Evolutionary conservation across 768 basidiomycete genomes (phyloP), one percentile per base, ranked within the genome.

Genomic region (Kondoa malvinella): DNA sequence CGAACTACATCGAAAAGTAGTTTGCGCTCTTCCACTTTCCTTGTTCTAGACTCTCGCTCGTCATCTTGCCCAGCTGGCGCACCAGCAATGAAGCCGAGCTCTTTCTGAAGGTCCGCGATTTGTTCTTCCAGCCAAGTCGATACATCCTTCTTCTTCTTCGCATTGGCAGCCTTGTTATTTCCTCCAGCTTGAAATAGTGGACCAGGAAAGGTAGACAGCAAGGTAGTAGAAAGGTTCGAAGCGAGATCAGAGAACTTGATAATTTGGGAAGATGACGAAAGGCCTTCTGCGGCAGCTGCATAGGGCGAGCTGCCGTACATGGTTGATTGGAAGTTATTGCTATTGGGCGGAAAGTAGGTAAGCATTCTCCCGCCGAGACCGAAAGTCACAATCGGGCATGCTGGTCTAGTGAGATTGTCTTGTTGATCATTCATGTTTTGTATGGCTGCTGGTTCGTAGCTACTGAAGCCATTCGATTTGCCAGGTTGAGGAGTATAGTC

Each of bases 341-440:
- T 58, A 25, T 26, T 29, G 2, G 31, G 2, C 0, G 74, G 90
- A 80, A 94, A 95, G 76, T 88, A 92, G 4, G 89, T 86, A 8
- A 92, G 82, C 67, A 96, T 73, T 74, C 87, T 87, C 14, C 92
- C 92, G n/a, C 91, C 91, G 73, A 92, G 92, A 0, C 94, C 94
- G 73, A 96, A 95, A 70, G 84, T 87, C 66, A 92, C 80, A 31
- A 95, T 80, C 0, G 92, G 92, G 8, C 67, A 29, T 3, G 68
- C 34, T 25, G 68, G 68, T 16, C 67, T 8, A 50, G 40, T 8
- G 16, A 27, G 26, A 61, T 61, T 32, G 26, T 61, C 59, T 61
- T 50, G 40, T 21, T 50, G 40, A 50, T 50, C 40, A 8, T 8
- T 21, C 21, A 50, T 21, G 21, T 50, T 50, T 21, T 8, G 40